Base-by-base conservation (phyloP, 768 basidiomycete species). In the Pleurotus djamor region DNA sequence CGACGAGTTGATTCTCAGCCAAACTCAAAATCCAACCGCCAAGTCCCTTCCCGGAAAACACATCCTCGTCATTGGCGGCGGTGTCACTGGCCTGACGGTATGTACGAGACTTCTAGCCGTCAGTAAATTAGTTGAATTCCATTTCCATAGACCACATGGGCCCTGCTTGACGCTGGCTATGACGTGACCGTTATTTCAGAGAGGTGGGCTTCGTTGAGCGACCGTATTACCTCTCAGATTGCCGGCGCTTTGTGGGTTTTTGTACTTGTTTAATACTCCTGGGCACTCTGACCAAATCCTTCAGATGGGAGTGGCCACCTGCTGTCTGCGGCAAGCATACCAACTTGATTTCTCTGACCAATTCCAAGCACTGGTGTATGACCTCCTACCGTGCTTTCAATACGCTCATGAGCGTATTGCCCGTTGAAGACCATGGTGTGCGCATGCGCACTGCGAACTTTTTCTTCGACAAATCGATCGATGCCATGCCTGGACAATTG, bases 241-340 rank as follows among this genome's bases (percentile, higher is more conserved):
- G 66, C 67, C 17, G 67, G 67, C 13, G 68, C 68, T 5, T 56
- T 72, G 69, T 70, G 63, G 52, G 68, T 64, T n/a, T 49, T 17
- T 28, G 41, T 8, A 33, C 14, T 13, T 49, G 34, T 1, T 47
- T 35, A 28, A 34, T 57, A 28, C 54, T 36, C 45, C 44, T 50
- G 12, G 45, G 13, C 41, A 63, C 45, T 10, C n/a, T 41, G n/a
- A 41, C 38, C 13, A 16, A 6, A 35, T 13, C 38, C 14, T 47
- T 52, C 13, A 70, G 71, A 28, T 75, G 75, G 75, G 75, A 76
- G 58, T 75, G 68, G 61, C 74, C 74, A 0, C 74, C 75, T n/a
- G 75, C 75, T 4, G 75, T 76, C 28, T 75, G 75, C 60, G 75
- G 75, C 48, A 65, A 70, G 43, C 74, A 76, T 63, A 73, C 72